These are phyloP conservation scores for Leucosporidium scottii DNA, from an alignment of 768 basidiomycete genomes.

Conservation along the genomic window DNA sequence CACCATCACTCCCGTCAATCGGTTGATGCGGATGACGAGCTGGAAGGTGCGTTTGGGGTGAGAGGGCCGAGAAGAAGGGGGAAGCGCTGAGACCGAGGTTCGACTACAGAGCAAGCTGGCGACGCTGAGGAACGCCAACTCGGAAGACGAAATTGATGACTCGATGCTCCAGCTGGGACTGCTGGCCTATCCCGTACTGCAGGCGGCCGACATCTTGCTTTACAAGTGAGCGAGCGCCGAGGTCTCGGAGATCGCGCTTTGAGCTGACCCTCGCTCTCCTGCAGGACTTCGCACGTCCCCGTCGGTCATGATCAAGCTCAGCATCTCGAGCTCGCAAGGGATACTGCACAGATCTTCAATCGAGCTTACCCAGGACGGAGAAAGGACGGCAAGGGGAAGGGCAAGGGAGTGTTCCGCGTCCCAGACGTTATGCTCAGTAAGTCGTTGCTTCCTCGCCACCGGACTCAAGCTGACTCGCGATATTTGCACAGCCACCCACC, in stretches of 20 bases:
- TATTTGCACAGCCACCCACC: conserved; percentile 57
- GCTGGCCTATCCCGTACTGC: conserved; percentile 85
- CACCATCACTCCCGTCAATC: conserved; percentile 75
- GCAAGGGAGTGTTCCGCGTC: conserved; percentile 57
- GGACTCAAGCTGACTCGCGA: neutral
- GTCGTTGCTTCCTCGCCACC: conserved; percentile 38
- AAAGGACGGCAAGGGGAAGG: conserved; percentile 34
- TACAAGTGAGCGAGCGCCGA: conserved; percentile 56
- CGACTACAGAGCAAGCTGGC: conserved; percentile 61
- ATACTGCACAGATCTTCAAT: conserved; percentile 78
- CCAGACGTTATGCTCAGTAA: conserved; percentile 68
- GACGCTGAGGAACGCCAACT: conserved; percentile 62
- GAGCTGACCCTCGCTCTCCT: neutral
- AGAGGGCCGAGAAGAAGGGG: neutral
- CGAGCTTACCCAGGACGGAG: conserved; percentile 48
- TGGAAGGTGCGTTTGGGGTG: conserved; percentile 64
- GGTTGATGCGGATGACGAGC: conserved; percentile 82
- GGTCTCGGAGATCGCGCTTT: neutral
- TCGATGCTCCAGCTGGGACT: conserved; percentile 73
- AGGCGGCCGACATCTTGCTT: conserved; percentile 82
- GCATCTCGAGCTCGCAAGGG: conserved; percentile 80
- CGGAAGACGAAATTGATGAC: conserved; percentile 72
- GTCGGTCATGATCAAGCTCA: conserved; percentile 96
- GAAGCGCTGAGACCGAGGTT: neutral
- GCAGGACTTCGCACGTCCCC: conserved; percentile 82